Percentiles rank a stretch among this genome's conserved stretches.
phyloP scores from a whole-genome alignment of 2,329 filamentous ascomycete species.

The Colletotrichum phormii region DNA sequence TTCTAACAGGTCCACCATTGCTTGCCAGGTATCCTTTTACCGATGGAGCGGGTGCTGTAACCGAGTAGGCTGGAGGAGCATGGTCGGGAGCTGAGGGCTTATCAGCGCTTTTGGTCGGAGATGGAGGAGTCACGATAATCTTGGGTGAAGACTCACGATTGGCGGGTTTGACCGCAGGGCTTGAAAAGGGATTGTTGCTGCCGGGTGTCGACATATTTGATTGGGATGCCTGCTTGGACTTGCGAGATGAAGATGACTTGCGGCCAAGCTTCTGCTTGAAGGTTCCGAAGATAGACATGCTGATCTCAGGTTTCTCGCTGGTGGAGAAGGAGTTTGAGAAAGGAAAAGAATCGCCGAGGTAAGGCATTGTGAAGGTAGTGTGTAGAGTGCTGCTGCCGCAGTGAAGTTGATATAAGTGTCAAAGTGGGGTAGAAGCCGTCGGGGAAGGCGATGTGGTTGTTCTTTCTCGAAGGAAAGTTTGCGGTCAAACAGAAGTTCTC shows the following conservation, averaged over 20 bases:
- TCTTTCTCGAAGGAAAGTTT: slow-evolving; percentile 12
- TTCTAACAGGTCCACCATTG: slow-evolving; percentile 23
- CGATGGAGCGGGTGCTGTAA: not conserved
- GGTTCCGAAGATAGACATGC: slow-evolving; percentile 45
- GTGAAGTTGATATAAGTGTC: slow-evolving; percentile 15
- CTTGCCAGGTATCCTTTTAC: slow-evolving; percentile 23
- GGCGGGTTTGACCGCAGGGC: slow-evolving; percentile 29
- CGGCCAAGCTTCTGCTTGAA: slow-evolving; percentile 50
- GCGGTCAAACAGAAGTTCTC: not conserved
- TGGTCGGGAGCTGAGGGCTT: slow-evolving; percentile 40
- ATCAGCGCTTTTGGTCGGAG: not conserved
- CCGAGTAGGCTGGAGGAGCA: slow-evolving; percentile 51
- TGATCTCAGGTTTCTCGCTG: slow-evolving; percentile 2
- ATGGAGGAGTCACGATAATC: not conserved
- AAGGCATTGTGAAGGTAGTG: slow-evolving; percentile 19
- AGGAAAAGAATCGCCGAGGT: slow-evolving; percentile 6
- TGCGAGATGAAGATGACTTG: slow-evolving; percentile 37
- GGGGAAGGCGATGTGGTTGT: not conserved
- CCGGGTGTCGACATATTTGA: slow-evolving; percentile 29
- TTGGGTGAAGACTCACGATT: slow-evolving; percentile 35
- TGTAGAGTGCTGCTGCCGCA: not conserved
- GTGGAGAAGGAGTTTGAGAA: not conserved
- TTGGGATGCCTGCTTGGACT: slow-evolving; percentile 1
- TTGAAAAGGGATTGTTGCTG: slow-evolving; percentile 37
- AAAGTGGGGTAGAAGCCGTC: not conserved